phyloP scores from a whole-genome alignment of 2,329 filamentous ascomycete genomes.

The Pseudogymnoascus sp. region DNA sequence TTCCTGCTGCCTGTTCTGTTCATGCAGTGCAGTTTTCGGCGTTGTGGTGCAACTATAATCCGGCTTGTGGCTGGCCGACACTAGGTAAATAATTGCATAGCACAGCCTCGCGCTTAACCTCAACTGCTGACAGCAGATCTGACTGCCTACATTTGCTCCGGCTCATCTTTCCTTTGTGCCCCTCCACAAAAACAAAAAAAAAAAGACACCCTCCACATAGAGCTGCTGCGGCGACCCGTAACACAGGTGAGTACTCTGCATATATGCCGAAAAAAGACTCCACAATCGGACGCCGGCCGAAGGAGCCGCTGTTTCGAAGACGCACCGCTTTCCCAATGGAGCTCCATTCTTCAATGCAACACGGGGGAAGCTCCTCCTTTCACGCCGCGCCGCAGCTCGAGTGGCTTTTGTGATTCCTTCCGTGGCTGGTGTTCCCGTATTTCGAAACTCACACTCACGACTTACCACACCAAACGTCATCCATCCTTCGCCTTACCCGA shows the following conservation, averaged over 20 bases:
- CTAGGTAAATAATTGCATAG: constrained; percentile 5
- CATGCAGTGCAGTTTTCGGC: background rate
- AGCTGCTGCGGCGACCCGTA: background rate
- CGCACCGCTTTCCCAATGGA: constrained; percentile 3
- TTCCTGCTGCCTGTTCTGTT: background rate
- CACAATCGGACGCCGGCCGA: constrained; percentile 1
- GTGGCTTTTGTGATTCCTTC: background rate
- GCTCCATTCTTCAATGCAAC: constrained; percentile 1
- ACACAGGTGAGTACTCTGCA: background rate
- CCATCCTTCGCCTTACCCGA: background rate
- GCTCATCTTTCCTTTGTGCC: background rate
- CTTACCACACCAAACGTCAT: constrained; percentile 3
- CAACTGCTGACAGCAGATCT: background rate
- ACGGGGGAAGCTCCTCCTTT: background rate
- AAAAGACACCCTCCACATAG: background rate
- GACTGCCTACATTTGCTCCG: background rate
- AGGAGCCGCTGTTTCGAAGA: background rate
- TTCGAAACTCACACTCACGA: background rate
- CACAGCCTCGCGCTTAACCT: constrained; percentile 7
- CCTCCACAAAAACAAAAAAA: background rate
- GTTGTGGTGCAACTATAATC: background rate
- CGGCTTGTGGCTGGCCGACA: background rate
- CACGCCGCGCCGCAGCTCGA: background rate
- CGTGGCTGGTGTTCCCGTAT: background rate
- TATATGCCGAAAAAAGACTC: constrained; percentile 3